Evolutionary conservation across 257 asterid genomes (phyloP).

Genomic region (Solanum sejunctum): DNA sequence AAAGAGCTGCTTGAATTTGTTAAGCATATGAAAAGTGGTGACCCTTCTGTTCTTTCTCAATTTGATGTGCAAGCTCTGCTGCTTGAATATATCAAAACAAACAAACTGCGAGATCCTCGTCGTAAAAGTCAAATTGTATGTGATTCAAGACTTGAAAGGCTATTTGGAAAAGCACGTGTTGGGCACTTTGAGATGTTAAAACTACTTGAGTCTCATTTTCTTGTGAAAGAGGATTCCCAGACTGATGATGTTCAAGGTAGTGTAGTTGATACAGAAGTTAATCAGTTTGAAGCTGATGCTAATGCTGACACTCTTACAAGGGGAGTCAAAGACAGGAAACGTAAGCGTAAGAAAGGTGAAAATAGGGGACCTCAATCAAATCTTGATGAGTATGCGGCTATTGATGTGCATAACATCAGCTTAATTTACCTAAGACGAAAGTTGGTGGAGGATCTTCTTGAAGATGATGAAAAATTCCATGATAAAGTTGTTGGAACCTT

Average conservation of each 20-base stretch:
- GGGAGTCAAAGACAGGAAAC: conserved; percentile 64
- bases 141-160: conserved; percentile 68
- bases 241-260: conserved; percentile 78
- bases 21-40: conserved; percentile 90
- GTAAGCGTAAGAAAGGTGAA: conserved; percentile 60
- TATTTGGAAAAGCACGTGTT: conserved; percentile 90
- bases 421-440: conserved; percentile 78
- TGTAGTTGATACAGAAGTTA: conserved; percentile 82
- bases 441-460: conserved; percentile 95
- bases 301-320: conserved; percentile 33
- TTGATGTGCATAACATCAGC: conserved; percentile 82
- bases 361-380: conserved; percentile 63
- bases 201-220: conserved; percentile 92
- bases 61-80: conserved; percentile 92
- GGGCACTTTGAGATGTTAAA: conserved; percentile 99
- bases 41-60: conserved; percentile 58
- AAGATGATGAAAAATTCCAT: conserved; percentile 57
- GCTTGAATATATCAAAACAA: conserved; percentile 76
- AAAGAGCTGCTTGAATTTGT: conserved; percentile 86
- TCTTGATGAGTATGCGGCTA: conserved; percentile 95
- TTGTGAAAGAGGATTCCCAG: conserved; percentile 58
- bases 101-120: conserved; percentile 94
- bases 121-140: conserved; percentile 86
- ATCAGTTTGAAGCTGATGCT: conserved; percentile 53
- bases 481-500: conserved; percentile 81